These are phyloP conservation scores for Phaeosphaeria sp. DNA, from an alignment of 2,329 filamentous ascomycete species.

Conservation along the genomic window DNA sequence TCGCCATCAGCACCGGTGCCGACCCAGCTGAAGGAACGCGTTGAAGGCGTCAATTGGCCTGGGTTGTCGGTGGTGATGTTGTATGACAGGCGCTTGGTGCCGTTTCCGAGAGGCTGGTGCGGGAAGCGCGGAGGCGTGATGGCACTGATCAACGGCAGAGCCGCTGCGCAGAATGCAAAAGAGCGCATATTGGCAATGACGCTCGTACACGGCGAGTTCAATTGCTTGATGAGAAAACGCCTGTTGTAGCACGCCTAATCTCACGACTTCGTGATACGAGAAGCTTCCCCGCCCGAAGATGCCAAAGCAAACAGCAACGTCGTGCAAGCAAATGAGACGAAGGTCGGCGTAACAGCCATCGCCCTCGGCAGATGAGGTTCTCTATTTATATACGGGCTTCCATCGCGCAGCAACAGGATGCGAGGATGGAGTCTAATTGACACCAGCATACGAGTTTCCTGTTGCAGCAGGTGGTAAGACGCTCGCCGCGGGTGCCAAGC, in stretches of 20 bases:
- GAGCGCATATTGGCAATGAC: constrained; percentile 34
- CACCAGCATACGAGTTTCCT: constrained; percentile 37
- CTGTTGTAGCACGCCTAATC: not conserved
- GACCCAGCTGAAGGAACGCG: constrained; percentile 63
- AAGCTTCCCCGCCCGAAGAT: constrained; percentile 6
- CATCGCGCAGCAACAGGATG: constrained; percentile 5
- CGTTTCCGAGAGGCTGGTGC: constrained; percentile 63
- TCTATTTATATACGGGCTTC: not conserved
- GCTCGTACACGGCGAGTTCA: not conserved
- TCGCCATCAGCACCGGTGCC: constrained; percentile 66
- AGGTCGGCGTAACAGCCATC: constrained; percentile 10
- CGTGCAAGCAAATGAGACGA: constrained; percentile 24
- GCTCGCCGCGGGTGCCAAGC: constrained; percentile 38
- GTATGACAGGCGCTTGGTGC: constrained; percentile 64
- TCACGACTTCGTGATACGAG: not conserved
- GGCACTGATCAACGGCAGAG: constrained; percentile 35
- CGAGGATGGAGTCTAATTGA: constrained; percentile 28
- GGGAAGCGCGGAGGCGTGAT: constrained; percentile 62
- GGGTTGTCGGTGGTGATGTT: constrained; percentile 63
- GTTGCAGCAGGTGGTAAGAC: constrained; percentile 46
- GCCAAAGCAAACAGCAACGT: constrained; percentile 9
- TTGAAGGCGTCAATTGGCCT: constrained; percentile 49
- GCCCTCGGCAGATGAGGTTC: not conserved
- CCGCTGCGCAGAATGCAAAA: constrained; percentile 33
- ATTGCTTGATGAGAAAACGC: constrained; percentile 1